These are phyloP conservation scores for Hansenula lynferdii DNA, from an alignment of 1,139 yeast genomes.

Conservation along the genomic window DNA sequence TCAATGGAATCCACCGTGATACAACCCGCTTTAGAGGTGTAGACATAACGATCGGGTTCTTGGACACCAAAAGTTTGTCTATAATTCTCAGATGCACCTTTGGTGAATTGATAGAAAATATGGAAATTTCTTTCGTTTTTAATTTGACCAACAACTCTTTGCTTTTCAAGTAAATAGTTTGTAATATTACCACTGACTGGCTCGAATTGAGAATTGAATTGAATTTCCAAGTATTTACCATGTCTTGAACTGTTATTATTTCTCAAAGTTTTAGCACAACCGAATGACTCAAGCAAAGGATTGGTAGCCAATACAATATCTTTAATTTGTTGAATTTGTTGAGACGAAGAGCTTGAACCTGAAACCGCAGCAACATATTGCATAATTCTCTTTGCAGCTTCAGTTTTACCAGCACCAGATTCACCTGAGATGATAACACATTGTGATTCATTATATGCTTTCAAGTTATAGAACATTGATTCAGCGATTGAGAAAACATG, in stretches of 20 bases:
- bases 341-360: conserved; percentile 47
- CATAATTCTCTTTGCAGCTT: conserved; percentile 98
- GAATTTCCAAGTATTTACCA: conserved; percentile 93
- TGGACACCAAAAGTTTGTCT: conserved; percentile 86
- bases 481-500: conserved; percentile 99
- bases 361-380: conserved; percentile 93
- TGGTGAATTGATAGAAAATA: conserved; percentile 93
- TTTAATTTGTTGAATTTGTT: conserved; percentile 74
- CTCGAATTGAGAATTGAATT: conserved; percentile 74
- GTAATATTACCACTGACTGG: conserved; percentile 97
- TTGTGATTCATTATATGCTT: conserved; percentile 91
- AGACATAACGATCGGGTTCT: conserved; percentile 86
- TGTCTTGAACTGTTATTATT: conserved; percentile 97
- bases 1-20: conserved; percentile 83
- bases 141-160: conserved; percentile 92
- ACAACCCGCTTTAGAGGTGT: conserved; percentile 85
- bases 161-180: conserved; percentile 89
- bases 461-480: conserved; percentile 92
- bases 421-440: conserved; percentile 99
- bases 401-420: conserved; percentile 99
- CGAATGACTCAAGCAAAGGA: conserved; percentile 93
- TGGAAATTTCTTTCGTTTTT: conserved; percentile 93
- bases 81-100: conserved; percentile 82
- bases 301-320: conserved; percentile 98
- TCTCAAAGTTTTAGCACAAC: conserved; percentile 96